Conservation (phyloP, 495 filamentous ascomycete species). For the Podospora anserina region DNA sequence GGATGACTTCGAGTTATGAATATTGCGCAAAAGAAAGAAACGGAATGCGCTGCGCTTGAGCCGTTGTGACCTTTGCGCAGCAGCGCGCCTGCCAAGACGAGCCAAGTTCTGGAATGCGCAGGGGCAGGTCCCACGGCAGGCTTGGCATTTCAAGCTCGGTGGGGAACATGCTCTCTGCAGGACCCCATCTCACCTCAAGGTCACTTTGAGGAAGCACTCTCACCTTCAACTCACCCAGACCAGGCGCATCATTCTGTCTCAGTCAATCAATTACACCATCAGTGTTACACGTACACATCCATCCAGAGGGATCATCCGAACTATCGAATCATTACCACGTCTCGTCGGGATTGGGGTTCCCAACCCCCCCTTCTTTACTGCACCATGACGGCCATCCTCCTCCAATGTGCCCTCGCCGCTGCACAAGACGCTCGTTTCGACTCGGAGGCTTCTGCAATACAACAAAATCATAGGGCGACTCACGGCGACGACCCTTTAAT, state of each 20-base stretch:
- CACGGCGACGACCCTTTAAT: conserved; percentile 27
- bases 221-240: background rate
- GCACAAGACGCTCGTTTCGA: conserved; percentile 21
- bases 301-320: background rate
- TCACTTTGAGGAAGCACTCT: background rate
- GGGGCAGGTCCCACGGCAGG: background rate
- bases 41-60: background rate
- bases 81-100: background rate
- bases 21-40: background rate
- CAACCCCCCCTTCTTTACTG: background rate
- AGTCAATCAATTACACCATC: background rate
- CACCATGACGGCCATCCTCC: conserved; percentile 23
- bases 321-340: background rate
- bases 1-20: background rate
- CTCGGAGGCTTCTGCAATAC: conserved; percentile 17
- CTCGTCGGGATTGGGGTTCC: background rate
- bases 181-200: background rate
- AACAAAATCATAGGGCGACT: conserved; percentile 25
- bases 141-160: background rate
- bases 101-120: background rate
- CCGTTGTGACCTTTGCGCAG: background rate
- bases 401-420: conserved; percentile 26
- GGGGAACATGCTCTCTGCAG: too few species aligned
- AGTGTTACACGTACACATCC: background rate
- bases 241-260: background rate